A percentile compares a stretch with the other conserved stretches of the same genome.
These are phyloP conservation scores for Aspergillus ostianus DNA, from an alignment of 495 filamentous ascomycete genomes.

Conservation along the genomic window DNA sequence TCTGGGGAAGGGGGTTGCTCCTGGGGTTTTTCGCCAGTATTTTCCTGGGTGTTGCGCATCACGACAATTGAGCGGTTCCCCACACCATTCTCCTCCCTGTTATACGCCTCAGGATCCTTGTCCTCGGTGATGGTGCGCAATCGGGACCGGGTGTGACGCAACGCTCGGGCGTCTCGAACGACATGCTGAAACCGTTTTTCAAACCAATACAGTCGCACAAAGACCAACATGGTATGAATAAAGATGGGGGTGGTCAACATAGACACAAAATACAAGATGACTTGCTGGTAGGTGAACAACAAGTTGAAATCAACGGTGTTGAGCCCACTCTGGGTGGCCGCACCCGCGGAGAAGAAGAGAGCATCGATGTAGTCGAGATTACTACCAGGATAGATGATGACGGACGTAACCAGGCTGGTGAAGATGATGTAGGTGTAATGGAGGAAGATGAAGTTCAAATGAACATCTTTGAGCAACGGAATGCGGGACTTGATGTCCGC, in stretches of 20 bases:
- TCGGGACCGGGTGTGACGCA: constrained; percentile 56
- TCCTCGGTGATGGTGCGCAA: constrained; percentile 55
- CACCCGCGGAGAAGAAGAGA: constrained; percentile 77
- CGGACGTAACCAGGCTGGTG: constrained; percentile 65
- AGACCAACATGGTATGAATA: constrained; percentile 84
- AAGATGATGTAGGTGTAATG: constrained; percentile 84
- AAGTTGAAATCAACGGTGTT: constrained; percentile 81
- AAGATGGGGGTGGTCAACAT: constrained; percentile 86
- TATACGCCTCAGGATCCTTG: constrained; percentile 44
- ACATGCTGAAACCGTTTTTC: constrained; percentile 88
- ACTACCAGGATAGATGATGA: constrained; percentile 67
- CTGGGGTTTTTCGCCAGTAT: constrained; percentile 7
- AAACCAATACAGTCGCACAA: constrained; percentile 94
- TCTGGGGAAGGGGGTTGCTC: constrained; percentile 12
- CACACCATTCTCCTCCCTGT: constrained; percentile 64
- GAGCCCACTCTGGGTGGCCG: constrained; percentile 86
- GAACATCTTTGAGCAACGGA: constrained; percentile 45
- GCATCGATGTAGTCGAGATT: constrained; percentile 80
- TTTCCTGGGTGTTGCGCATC: constrained; percentile 52
- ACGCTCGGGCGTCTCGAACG: constrained; percentile 55
- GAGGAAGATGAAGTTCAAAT: constrained; percentile 80
- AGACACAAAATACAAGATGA: constrained; percentile 66
- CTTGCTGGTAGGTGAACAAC: constrained; percentile 73
- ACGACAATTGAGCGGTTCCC: constrained; percentile 71
- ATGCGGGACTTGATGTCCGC: constrained; percentile 26